phyloP scores from a whole-genome alignment of 768 basidiomycete genomes.

The Clitopilus passeckerianus region DNA sequence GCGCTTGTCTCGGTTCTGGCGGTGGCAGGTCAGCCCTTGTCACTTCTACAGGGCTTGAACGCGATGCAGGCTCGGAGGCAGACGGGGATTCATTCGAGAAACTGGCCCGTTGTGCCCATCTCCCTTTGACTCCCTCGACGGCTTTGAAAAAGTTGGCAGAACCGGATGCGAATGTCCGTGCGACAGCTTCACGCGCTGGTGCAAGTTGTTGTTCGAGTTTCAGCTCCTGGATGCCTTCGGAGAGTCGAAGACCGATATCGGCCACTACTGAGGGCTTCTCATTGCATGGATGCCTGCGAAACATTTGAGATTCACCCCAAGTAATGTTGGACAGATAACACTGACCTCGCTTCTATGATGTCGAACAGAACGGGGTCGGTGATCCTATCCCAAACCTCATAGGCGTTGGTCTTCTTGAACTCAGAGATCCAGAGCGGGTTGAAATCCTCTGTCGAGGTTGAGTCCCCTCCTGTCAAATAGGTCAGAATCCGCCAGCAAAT shows the following conservation, averaged over 20 bases:
- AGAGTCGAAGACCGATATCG: constrained; percentile 87
- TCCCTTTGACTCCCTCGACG: constrained; percentile 80
- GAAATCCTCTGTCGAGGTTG: constrained; percentile 71
- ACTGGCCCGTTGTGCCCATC: constrained; percentile 43
- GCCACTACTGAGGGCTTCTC: constrained; percentile 86
- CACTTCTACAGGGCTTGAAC: neutral
- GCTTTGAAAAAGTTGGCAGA: constrained; percentile 85
- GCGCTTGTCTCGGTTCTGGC: neutral
- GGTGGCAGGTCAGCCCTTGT: neutral
- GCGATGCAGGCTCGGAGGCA: neutral
- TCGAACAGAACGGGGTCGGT: constrained; percentile 95
- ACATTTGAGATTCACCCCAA: no score
- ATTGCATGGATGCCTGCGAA: constrained; percentile 82
- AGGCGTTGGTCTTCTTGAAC: constrained; percentile 85
- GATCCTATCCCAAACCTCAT: constrained; percentile 82
- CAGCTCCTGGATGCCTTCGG: constrained; percentile 92
- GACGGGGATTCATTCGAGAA: constrained; percentile 15
- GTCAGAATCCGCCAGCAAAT: neutral
- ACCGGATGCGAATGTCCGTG: constrained; percentile 66
- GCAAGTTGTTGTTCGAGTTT: constrained; percentile 92
- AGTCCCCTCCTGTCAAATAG: constrained; percentile 40
- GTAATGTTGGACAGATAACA: neutral
- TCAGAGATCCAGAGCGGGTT: constrained; percentile 84
- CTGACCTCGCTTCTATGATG: constrained; percentile 86
- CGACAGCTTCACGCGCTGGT: constrained; percentile 86